A percentile compares a stretch with the other conserved stretches of the same genome.
Conservation (phyloP, 805 yeast species). For the Saccharomyces paradoxus region DNA sequence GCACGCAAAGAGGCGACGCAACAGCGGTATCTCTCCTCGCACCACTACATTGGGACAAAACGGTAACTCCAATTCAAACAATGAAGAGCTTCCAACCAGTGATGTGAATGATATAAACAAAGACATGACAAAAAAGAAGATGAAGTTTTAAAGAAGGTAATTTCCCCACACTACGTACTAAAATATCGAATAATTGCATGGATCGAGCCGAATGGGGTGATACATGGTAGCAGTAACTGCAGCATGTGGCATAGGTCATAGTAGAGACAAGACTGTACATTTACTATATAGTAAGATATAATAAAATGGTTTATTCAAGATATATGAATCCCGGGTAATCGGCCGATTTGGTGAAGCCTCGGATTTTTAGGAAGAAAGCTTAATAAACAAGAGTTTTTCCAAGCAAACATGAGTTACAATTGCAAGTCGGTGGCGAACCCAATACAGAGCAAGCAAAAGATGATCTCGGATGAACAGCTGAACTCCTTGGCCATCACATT, state of each 20-base stretch:
- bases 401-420: not conserved
- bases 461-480: constrained; percentile 81
- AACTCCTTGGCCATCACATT: constrained; percentile 62
- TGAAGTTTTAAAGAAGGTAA: not conserved
- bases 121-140: not conserved
- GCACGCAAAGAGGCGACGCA: not conserved
- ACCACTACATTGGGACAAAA: not conserved
- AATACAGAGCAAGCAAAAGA: constrained; percentile 21
- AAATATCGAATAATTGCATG: not conserved
- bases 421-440: not conserved
- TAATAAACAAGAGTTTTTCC: not conserved
- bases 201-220: not conserved
- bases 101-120: not conserved
- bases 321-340: not conserved
- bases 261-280: not conserved
- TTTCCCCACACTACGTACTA: not conserved
- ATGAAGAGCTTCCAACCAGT: not conserved
- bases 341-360: not conserved
- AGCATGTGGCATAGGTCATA: not conserved
- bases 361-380: not conserved
- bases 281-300: not conserved
- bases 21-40: not conserved
- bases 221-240: not conserved
- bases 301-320: not conserved
- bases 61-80: not conserved